phyloP scores from a whole-genome alignment of 225 moss, liverwort and hornwort species.

The Bryum argenteum region DNA sequence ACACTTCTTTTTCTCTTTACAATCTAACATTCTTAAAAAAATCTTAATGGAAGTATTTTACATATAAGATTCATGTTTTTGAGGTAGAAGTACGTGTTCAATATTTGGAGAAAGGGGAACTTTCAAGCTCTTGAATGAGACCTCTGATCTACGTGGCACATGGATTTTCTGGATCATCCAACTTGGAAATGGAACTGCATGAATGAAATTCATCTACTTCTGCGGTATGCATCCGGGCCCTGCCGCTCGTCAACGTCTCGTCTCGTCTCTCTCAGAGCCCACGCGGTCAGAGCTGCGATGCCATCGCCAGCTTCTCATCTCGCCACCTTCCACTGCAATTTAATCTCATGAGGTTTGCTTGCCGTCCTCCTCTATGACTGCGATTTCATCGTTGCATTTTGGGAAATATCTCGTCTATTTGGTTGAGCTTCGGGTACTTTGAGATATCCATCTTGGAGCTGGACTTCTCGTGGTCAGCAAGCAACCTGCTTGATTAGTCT shows the following conservation, averaged over 20 bases:
- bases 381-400: background rate
- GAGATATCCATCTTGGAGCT: background rate
- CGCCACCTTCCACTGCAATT: slow-evolving; percentile 10
- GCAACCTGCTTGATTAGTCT: slow-evolving; percentile 10
- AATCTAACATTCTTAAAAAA: too few species aligned
- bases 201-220: background rate
- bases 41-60: too few species aligned
- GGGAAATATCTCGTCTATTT: slow-evolving; percentile 16
- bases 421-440: slow-evolving; percentile 2
- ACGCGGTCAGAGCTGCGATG: slow-evolving; percentile 18
- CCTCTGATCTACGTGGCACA: background rate
- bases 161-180: background rate
- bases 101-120: too few species aligned
- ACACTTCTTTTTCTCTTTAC: too few species aligned
- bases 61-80: too few species aligned
- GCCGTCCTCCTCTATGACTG: background rate
- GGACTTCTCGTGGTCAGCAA: background rate
- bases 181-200: background rate
- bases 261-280: background rate
- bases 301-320: slow-evolving; percentile 13
- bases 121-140: too few species aligned
- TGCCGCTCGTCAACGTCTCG: background rate
- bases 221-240: background rate
- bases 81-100: too few species aligned
- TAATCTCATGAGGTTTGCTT: slow-evolving; percentile 30